Evolutionary conservation across 306 rosid genomes (phyloP), one percentile per base, ranked within the genome.

Genomic region (Rosa persica): DNA sequence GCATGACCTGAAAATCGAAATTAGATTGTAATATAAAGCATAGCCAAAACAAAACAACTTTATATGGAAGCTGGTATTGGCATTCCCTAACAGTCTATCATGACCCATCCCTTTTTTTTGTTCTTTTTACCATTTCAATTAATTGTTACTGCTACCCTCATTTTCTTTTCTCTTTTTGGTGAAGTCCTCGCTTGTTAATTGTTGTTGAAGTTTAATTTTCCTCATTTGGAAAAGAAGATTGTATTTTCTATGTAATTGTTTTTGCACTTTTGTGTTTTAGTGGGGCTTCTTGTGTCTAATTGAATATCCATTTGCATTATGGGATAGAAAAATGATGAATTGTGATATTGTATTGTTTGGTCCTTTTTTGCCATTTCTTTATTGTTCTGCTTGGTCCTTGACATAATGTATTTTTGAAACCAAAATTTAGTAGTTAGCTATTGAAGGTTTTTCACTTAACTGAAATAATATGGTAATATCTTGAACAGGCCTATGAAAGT

Each of bases 1-100:
- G 27, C 60, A 91, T 17, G 8, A 79, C 73, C 97, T 91, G 15
- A 72, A 72, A 36, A 34, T 72, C 15, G 44, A 16, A 65, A 65
- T 65, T 64, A 64, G 69, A 64, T 11, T 64, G 16, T 34, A 11
- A 30, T 5, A 34, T 34, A 16, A 12, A 30, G 5, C 42, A 15
- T 13, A 12, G 42, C 69, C 42, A 27, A 22, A 22, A n/a, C 64
- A 22, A 15, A 57, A 7, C 64, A 22, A 57, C 4, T 8, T 22
- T 20, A n/a, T n/a, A 20, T 22, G 3, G 34, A 20, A 57, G 64
- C 30, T 57, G 64, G 30, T 57, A 16, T 11, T 19, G 22, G 23
- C 6, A 16, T 52, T 30, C 34, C 34, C 34, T 30, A 30, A 30
- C 34, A 30, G 34, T 30, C 34, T 30, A 30, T 30, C 8, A 16